These are phyloP conservation scores for Tolypocladium tropicale DNA, from an alignment of 2,329 filamentous ascomycete genomes.

Conservation along the genomic window DNA sequence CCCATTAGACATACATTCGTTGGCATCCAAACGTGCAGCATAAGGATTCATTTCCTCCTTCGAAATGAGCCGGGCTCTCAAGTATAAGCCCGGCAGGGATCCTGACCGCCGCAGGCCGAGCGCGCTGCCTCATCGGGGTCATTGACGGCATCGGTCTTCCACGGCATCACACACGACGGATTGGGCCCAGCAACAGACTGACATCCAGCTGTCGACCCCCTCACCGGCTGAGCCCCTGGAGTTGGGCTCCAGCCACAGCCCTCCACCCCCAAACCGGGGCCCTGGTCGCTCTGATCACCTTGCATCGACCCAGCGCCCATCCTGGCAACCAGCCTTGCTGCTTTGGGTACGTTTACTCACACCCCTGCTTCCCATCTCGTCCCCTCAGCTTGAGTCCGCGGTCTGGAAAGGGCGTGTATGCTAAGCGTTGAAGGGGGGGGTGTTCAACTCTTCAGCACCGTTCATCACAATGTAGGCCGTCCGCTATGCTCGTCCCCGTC, in stretches of 20 bases:
- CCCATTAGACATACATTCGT: not conserved
- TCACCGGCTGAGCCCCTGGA: constrained; percentile 3
- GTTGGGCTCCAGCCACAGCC: constrained; percentile 2
- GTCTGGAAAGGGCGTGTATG: not conserved
- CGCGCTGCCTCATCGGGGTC: not conserved
- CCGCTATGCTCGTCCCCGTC: not conserved
- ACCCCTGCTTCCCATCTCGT: constrained; percentile 1
- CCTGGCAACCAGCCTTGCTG: not conserved
- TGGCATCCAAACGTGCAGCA: no score
- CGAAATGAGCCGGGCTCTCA: not conserved
- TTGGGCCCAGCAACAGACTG: not conserved
- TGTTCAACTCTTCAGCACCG: not conserved
- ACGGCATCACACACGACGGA: not conserved
- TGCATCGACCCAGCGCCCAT: not conserved
- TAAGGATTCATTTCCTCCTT: not conserved
- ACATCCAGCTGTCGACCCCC: not conserved
- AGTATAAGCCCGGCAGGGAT: not conserved
- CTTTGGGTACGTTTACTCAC: not conserved
- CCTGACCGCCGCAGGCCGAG: not conserved
- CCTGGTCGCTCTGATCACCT: constrained; percentile 1
- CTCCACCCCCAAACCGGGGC: constrained; percentile 2
- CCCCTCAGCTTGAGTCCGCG: not conserved
- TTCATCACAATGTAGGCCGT: constrained; percentile 1
- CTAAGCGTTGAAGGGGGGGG: not conserved
- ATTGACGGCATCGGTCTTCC: not conserved